Conservation (phyloP, 495 filamentous ascomycete genomes). For the Aspergillus ostianus region DNA sequence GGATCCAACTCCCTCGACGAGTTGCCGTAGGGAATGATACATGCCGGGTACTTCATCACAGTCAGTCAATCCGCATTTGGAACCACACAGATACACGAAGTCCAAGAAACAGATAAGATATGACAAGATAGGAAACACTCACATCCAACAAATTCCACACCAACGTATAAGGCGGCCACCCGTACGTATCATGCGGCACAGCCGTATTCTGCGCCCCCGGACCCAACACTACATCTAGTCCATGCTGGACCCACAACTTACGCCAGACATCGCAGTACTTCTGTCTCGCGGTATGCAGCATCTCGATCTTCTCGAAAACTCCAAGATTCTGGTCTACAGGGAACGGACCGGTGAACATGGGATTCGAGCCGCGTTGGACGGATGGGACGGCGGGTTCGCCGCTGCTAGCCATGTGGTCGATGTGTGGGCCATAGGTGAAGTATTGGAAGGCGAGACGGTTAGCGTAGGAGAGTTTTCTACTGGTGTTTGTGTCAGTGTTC, state of each 20-base stretch:
- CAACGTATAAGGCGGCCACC: constrained; percentile 49
- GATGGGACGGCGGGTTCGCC: constrained; percentile 28
- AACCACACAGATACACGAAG: not conserved
- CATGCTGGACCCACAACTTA: constrained; percentile 21
- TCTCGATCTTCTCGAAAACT: constrained; percentile 21
- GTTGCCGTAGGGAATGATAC: constrained; percentile 34
- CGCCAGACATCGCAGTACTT: constrained; percentile 20
- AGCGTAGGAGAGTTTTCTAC: constrained; percentile 16
- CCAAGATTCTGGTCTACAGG: constrained; percentile 11
- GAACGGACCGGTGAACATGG: constrained; percentile 27
- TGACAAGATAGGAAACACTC: constrained; percentile 14
- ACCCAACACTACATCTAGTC: constrained; percentile 46
- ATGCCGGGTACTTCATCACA: constrained; percentile 32
- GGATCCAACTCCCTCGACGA: constrained; percentile 36
- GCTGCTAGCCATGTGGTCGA: constrained; percentile 24
- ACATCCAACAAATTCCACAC: constrained; percentile 55
- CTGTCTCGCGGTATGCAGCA: constrained; percentile 6
- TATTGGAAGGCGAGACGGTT: constrained; percentile 32
- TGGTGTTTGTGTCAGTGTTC: not conserved
- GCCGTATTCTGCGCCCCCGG: constrained; percentile 51
- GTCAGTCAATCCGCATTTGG: constrained; percentile 5
- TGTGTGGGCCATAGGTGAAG: constrained; percentile 28
- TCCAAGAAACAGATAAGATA: not conserved
- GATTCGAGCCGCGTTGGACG: constrained; percentile 18
- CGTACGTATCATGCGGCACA: constrained; percentile 49